Evolutionary conservation across 306 rosid species (phyloP).

Genomic region (Quercus suber): DNA sequence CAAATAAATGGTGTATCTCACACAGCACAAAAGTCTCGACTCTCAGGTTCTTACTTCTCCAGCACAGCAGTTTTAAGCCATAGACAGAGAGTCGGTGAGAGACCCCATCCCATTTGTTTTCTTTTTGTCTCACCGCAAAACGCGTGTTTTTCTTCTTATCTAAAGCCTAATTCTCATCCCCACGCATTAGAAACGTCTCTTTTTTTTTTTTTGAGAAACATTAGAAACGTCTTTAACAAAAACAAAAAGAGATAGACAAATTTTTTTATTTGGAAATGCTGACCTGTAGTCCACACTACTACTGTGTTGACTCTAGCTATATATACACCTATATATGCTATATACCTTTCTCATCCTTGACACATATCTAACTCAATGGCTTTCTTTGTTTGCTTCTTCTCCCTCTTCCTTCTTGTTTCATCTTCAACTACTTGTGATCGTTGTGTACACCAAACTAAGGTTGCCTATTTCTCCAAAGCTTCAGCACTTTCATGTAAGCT

Average conservation of each 20-base stretch:
- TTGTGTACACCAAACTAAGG: constrained; percentile 58
- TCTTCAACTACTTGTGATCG: constrained; percentile 73
- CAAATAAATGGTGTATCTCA: background rate
- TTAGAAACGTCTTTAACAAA: background rate
- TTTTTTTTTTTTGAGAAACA: no score
- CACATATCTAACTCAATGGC: constrained; percentile 33
- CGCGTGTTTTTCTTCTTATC: constrained; percentile 35
- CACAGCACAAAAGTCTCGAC: background rate
- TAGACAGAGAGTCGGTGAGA: constrained; percentile 36
- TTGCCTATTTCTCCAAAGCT: constrained; percentile 48
- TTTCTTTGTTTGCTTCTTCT: constrained; percentile 29
- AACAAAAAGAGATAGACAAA: background rate
- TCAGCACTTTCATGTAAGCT: constrained; percentile 63
- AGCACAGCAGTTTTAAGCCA: constrained; percentile 27
- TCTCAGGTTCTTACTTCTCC: constrained; percentile 2
- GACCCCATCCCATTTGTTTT: constrained; percentile 19
- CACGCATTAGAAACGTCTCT: no score
- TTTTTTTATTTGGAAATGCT: constrained; percentile 31
- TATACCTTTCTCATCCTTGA: background rate
- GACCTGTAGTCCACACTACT: constrained; percentile 37
- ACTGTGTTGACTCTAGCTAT: background rate
- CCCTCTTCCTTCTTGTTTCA: constrained; percentile 42
- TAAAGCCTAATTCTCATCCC: background rate
- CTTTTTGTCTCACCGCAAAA: constrained; percentile 14
- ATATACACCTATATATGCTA: constrained; percentile 14